Percentiles rank a stretch among this genome's conserved stretches.
Evolutionary conservation across 2,329 filamentous ascomycete genomes (phyloP).

Genomic region (Pestalotiopsis sp.): DNA sequence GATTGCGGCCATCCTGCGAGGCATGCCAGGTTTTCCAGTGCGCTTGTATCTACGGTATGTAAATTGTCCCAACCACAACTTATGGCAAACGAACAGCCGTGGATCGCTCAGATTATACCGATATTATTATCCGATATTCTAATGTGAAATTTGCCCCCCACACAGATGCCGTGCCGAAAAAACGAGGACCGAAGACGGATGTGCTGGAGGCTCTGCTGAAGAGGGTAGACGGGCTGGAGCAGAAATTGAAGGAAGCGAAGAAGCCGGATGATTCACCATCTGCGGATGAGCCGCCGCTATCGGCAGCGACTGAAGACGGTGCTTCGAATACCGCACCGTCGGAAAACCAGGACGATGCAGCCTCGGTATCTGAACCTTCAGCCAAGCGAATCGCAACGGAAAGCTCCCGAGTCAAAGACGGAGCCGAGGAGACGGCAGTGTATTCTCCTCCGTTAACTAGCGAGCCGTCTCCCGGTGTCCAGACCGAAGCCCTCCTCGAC

Average conservation of each 20-base stretch:
- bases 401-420: conserved; percentile 34
- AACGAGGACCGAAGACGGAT: conserved; percentile 87
- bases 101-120: not conserved
- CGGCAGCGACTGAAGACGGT: conserved; percentile 25
- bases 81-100: not conserved
- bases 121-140: not conserved
- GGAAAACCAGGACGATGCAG: conserved; percentile 22
- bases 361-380: conserved; percentile 40
- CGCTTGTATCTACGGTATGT: conserved; percentile 82
- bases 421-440: conserved; percentile 38
- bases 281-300: conserved; percentile 33
- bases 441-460: conserved; percentile 46
- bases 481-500: conserved; percentile 69
- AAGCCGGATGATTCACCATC: conserved; percentile 40
- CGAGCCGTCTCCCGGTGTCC: conserved; percentile 48
- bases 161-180: conserved; percentile 84
- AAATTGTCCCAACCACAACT: not conserved
- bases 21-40: conserved; percentile 90
- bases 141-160: conserved; percentile 1
- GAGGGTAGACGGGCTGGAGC: conserved; percentile 82
- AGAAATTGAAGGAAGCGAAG: conserved; percentile 73
- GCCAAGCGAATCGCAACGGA: conserved; percentile 44
- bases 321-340: conserved; percentile 20
- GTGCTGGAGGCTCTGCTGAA: conserved; percentile 83
- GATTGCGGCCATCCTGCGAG: conserved; percentile 81